Evolutionary conservation across 768 basidiomycete genomes (phyloP).

Genomic region (Boletus insuetus): DNA sequence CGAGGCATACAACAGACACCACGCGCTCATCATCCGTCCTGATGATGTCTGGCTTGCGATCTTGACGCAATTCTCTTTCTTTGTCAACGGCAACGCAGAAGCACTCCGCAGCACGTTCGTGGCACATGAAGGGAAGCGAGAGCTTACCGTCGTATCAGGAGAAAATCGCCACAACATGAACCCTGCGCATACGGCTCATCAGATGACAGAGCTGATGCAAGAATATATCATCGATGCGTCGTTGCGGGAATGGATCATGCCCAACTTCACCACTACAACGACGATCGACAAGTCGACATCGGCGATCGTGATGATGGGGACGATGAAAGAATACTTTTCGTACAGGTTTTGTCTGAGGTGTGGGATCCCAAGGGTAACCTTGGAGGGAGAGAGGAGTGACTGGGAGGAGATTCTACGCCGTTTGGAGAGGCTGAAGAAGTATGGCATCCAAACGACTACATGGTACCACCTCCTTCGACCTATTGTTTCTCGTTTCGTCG

Average conservation of each 20-base stretch:
- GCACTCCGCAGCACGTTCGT: constrained; percentile 24
- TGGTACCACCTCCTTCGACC: constrained; percentile 30
- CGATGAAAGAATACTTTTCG: constrained; percentile 31
- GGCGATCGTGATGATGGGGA: constrained; percentile 36
- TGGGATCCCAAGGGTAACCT: neutral
- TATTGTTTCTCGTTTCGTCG: constrained; percentile 10
- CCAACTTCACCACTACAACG: constrained; percentile 33
- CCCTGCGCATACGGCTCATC: constrained; percentile 21
- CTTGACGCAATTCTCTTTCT: constrained; percentile 33
- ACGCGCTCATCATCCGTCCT: constrained; percentile 38
- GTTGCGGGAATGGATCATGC: constrained; percentile 14
- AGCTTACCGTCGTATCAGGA: constrained; percentile 14
- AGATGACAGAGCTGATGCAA: constrained; percentile 5
- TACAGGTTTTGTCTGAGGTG: neutral
- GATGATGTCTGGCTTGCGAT: constrained; percentile 42
- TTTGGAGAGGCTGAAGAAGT: constrained; percentile 34
- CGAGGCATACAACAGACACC: constrained; percentile 27
- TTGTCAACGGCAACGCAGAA: constrained; percentile 34
- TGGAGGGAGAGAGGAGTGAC: constrained; percentile 29
- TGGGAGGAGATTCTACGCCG: constrained; percentile 30
- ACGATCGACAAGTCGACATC: constrained; percentile 30
- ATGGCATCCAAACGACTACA: constrained; percentile 23
- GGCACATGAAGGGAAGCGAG: constrained; percentile 16
- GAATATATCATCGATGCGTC: constrained; percentile 12
- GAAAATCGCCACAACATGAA: constrained; percentile 21